phyloP scores from a whole-genome alignment of 805 yeast genomes.

The Wickerhamiella brachini region DNA sequence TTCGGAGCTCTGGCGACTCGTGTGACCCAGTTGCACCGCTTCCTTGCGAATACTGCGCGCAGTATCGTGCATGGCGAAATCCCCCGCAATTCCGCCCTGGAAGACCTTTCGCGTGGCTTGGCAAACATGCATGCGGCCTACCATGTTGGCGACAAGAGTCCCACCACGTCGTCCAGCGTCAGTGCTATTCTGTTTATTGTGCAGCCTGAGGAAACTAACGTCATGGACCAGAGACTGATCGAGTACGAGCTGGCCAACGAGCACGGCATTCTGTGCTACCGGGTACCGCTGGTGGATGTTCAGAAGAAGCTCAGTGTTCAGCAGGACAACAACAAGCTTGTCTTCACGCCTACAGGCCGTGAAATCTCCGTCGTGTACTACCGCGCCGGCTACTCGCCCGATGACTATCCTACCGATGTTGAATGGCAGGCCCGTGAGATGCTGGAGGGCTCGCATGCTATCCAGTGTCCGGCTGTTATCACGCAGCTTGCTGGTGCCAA shows the following conservation, averaged over 20 bases:
- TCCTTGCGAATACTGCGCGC: constrained; percentile 28
- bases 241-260: constrained; percentile 53
- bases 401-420: constrained; percentile 49
- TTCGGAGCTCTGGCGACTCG: constrained; percentile 82
- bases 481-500: constrained; percentile 91
- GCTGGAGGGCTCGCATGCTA: constrained; percentile 64
- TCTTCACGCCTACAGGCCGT: constrained; percentile 38
- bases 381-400: constrained; percentile 79
- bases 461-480: constrained; percentile 80
- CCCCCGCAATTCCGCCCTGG: constrained; percentile 56
- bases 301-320: constrained; percentile 28
- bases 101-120: constrained; percentile 51
- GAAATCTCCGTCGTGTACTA: constrained; percentile 84
- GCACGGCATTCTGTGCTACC: constrained; percentile 44
- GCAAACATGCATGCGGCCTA: constrained; percentile 53
- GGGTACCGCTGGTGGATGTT: constrained; percentile 56
- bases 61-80: constrained; percentile 29
- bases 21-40: constrained; percentile 63
- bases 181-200: constrained; percentile 51
- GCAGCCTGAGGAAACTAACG: constrained; percentile 77
- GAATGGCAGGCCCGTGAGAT: constrained; percentile 69
- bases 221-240: constrained; percentile 77
- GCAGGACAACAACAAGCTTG: constrained; percentile 28
- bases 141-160: constrained; percentile 10
- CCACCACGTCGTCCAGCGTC: constrained; percentile 1